Evolutionary conservation across 108 stramenopile genomes (phyloP).

Genomic region (Epipyxis sp.): DNA sequence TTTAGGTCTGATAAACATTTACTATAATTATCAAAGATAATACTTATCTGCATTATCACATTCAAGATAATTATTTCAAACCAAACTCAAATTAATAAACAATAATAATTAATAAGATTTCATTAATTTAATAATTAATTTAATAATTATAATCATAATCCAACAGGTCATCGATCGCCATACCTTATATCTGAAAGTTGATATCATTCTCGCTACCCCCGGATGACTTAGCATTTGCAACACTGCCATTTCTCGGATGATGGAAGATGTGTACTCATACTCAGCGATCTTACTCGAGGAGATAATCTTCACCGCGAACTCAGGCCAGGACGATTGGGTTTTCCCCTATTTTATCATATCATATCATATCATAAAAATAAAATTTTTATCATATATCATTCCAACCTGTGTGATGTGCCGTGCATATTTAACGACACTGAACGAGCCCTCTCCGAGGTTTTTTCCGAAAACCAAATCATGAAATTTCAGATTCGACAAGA

Average conservation of each 20-base stretch:
- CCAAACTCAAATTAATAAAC: too few species aligned
- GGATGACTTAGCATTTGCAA: conserved; percentile 78
- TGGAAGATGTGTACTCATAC: conserved; percentile 72
- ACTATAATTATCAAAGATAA: too few species aligned
- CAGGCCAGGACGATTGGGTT: conserved; percentile 81
- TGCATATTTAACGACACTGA: conserved; percentile 76
- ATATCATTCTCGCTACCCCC: conserved; percentile 80
- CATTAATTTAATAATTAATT: too few species aligned
- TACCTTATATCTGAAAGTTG: conserved; percentile 81
- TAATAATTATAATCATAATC: too few species aligned
- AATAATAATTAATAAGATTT: too few species aligned
- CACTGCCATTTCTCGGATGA: conserved; percentile 84
- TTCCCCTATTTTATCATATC: conserved; percentile 59
- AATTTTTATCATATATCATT: too few species aligned
- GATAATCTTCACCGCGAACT: conserved; percentile 84
- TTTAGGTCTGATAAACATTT: too few species aligned
- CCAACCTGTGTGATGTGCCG: conserved; percentile 78
- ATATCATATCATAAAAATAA: too few species aligned
- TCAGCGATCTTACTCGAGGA: conserved; percentile 69
- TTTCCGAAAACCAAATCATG: conserved; percentile 95
- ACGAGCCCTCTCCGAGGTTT: conserved; percentile 81
- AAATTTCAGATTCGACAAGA: conserved; percentile 82
- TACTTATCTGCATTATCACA: too few species aligned
- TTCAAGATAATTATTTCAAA: too few species aligned
- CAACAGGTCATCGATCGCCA: too few species aligned